Conservation (phyloP, 306 rosid genomes). For the Rosa persica region DNA sequence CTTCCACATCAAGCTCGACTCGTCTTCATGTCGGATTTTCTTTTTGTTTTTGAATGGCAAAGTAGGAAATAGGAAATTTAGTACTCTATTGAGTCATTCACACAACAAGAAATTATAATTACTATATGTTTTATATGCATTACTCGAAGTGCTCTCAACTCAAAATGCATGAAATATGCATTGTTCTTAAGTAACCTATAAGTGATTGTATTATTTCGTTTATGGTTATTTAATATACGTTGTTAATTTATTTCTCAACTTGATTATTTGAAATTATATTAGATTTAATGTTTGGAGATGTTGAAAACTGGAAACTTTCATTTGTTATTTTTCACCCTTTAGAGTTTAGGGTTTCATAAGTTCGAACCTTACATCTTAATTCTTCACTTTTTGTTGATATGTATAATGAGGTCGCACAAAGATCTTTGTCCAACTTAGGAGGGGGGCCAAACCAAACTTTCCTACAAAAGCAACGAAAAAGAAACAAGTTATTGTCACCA, state of each 20-base stretch:
- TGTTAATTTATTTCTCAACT: no score
- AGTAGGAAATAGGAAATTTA: neutral
- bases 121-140: neutral
- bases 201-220: neutral
- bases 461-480: no score
- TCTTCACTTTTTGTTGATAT: neutral
- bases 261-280: no score
- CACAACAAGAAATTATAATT: neutral
- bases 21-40: conserved; percentile 1
- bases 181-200: neutral
- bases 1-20: neutral
- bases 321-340: no score
- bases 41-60: neutral
- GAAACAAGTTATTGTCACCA: no score
- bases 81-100: neutral
- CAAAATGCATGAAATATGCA: neutral
- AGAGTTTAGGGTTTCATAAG: neutral
- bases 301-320: no score
- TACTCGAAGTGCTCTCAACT: neutral
- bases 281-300: neutral
- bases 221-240: neutral
- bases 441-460: no score
- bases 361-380: neutral
- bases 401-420: neutral
- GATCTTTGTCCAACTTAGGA: neutral